Evolutionary conservation across 1,139 yeast genomes (phyloP).

Genomic region (Citeromyces siamensis): DNA sequence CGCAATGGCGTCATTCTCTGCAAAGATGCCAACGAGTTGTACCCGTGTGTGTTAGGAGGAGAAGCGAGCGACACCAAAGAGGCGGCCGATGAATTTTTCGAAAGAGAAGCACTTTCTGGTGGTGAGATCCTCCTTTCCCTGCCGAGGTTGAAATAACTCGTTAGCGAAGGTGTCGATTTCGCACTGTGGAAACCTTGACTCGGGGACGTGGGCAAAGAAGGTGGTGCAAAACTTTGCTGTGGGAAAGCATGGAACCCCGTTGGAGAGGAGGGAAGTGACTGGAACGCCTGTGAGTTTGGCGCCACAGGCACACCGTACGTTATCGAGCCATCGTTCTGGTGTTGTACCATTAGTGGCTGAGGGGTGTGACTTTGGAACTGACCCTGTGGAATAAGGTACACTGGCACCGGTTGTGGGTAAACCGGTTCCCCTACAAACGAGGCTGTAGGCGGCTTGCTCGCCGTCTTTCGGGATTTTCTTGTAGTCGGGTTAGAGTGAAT

Average conservation of each 20-base stretch:
- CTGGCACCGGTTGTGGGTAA: constrained; percentile 16
- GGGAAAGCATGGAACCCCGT: constrained; percentile 4
- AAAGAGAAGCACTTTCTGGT: constrained; percentile 2
- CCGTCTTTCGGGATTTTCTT: constrained; percentile 20
- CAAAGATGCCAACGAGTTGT: constrained; percentile 44
- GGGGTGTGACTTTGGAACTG: constrained; percentile 6
- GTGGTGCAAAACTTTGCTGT: constrained; percentile 3
- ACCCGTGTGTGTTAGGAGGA: constrained; percentile 27
- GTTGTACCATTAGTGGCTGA: constrained; percentile 7
- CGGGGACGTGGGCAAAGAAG: constrained; percentile 3
- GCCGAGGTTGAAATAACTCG: constrained; percentile 9
- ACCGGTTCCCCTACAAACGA: constrained; percentile 14
- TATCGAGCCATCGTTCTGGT: constrained; percentile 1
- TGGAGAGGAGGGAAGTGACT: constrained; percentile 8
- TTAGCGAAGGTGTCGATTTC: constrained; percentile 5
- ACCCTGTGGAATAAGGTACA: constrained; percentile 16
- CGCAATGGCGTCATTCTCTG: constrained; percentile 32
- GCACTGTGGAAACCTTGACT: constrained; percentile 6
- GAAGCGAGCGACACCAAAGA: constrained; percentile 4
- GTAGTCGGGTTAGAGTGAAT: constrained; percentile 76
- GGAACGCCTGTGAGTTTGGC: constrained; percentile 8
- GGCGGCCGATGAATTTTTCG: background rate
- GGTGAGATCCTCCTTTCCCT: constrained; percentile 3
- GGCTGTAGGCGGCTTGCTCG: background rate
- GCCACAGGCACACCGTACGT: constrained; percentile 3